Percentiles rank a stretch among this genome's conserved stretches.
phyloP scores from a whole-genome alignment of 805 yeast species.

The Saturnispora silvae region DNA sequence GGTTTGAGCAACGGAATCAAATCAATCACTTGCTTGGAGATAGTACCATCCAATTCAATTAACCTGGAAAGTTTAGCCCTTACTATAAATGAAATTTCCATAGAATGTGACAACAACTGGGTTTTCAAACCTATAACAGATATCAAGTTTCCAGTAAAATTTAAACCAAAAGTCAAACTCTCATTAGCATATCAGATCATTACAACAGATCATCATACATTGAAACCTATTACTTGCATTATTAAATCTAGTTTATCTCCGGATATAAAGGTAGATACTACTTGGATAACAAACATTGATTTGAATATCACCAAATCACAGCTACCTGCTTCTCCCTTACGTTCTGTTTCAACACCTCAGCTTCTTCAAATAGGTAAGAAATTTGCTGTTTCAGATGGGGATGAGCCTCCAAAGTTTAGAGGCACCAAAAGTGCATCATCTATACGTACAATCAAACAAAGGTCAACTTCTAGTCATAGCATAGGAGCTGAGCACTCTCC shows the following conservation, averaged over 20 bases:
- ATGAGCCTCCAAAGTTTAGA: too few species aligned
- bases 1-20: neutral
- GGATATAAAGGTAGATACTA: constrained; percentile 19
- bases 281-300: constrained; percentile 31
- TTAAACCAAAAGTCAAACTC: constrained; percentile 14
- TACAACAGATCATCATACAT: constrained; percentile 19
- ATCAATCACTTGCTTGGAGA: constrained; percentile 4
- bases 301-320: constrained; percentile 10
- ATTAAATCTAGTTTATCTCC: constrained; percentile 16
- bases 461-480: constrained; percentile 6
- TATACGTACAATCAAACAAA: constrained; percentile 1
- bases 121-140: constrained; percentile 16
- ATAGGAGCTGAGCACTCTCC: too few species aligned
- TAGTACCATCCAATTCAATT: neutral
- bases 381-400: too few species aligned
- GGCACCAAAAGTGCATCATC: constrained; percentile 5
- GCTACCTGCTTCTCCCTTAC: constrained; percentile 6
- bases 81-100: constrained; percentile 7
- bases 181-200: constrained; percentile 20
- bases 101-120: constrained; percentile 20
- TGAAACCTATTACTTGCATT: constrained; percentile 20
- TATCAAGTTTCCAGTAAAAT: constrained; percentile 24
- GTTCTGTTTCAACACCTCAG: constrained; percentile 4
- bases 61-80: neutral
- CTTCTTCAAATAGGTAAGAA: too few species aligned